Evolutionary conservation across 768 basidiomycete genomes (phyloP).

Genomic region (Hirschioporus abietinus): DNA sequence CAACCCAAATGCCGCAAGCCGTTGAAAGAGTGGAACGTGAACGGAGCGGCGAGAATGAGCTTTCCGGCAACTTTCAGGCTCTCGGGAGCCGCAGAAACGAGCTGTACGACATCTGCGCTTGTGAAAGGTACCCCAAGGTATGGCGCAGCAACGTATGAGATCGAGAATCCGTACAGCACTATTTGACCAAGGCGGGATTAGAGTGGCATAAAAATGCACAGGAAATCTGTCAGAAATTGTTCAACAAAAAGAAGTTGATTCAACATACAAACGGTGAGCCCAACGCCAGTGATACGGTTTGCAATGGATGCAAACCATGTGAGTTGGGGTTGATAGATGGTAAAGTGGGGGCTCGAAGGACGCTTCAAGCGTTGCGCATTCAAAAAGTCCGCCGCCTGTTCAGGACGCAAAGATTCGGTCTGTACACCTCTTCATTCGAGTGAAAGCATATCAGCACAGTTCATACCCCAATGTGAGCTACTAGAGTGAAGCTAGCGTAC

Average conservation of each 20-base stretch:
- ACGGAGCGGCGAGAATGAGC: conserved; percentile 75
- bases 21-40: conserved; percentile 88
- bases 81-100: conserved; percentile 66
- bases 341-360: conserved; percentile 92
- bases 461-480: not conserved
- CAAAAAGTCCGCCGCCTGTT: conserved; percentile 56
- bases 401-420: conserved; percentile 58
- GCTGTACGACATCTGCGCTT: conserved; percentile 69
- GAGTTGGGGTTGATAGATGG: conserved; percentile 93
- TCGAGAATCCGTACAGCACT: conserved; percentile 87
- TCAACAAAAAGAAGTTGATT: conserved; percentile 6
- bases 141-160: conserved; percentile 82
- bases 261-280: conserved; percentile 68
- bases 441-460: not conserved
- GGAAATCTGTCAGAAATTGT: conserved; percentile 4
- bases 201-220: conserved; percentile 3
- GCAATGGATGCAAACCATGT: conserved; percentile 86
- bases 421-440: conserved; percentile 43
- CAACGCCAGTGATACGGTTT: conserved; percentile 82
- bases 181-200: conserved; percentile 2
- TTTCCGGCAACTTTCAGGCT: conserved; percentile 75
- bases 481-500: conserved; percentile 17
- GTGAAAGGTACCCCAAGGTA: conserved; percentile 58
- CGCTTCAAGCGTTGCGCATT: conserved; percentile 85
- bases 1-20: conserved; percentile 87